A percentile compares a stretch with the other conserved stretches of the same genome.
Conservation (phyloP, 1,284 basidiomycete genomes). For the Phellopilus nigrolimitatus region DNA sequence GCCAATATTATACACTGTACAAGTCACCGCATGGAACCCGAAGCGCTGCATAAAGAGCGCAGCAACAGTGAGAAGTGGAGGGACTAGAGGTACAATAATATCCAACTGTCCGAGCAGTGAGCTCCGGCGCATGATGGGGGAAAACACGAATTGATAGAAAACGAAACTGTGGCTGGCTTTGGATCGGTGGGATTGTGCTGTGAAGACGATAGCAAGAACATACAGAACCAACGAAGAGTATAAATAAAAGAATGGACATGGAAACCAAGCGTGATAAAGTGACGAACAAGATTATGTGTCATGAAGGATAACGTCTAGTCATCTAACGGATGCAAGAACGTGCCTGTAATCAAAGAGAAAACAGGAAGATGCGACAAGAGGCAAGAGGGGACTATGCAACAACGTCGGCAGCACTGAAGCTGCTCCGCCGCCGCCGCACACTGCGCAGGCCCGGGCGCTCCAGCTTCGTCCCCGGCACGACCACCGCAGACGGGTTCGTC, state of each 20-base stretch:
- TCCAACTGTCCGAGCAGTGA: conserved; percentile 1
- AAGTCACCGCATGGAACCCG: conserved; percentile 4
- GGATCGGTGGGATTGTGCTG: conserved; percentile 3
- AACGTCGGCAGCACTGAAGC: conserved; percentile 78
- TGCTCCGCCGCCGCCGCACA: conserved; percentile 69
- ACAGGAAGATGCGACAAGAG: conserved; percentile 1
- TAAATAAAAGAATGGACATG: conserved; percentile 2
- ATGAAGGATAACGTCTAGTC: conserved; percentile 6
- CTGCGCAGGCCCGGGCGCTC: conserved; percentile 66
- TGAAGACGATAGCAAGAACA: conserved; percentile 4
- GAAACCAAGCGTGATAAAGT: conserved; percentile 8
- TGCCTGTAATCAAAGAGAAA: conserved; percentile 13
- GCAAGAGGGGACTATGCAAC: conserved; percentile 48
- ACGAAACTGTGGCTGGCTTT: neutral
- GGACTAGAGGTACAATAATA: conserved; percentile 12
- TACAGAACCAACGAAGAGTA: neutral
- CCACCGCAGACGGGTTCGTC: conserved; percentile 60
- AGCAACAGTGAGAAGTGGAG: neutral
- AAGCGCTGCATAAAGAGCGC: neutral
- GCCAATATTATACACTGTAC: conserved; percentile 11
- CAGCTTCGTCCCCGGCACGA: conserved; percentile 60
- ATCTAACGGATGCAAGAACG: conserved; percentile 17
- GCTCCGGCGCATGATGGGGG: neutral
- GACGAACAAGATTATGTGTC: neutral
- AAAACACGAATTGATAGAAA: conserved; percentile 1